These are phyloP conservation scores for Fusarium setosum DNA, from an alignment of 2,329 filamentous ascomycete genomes.

Conservation along the genomic window DNA sequence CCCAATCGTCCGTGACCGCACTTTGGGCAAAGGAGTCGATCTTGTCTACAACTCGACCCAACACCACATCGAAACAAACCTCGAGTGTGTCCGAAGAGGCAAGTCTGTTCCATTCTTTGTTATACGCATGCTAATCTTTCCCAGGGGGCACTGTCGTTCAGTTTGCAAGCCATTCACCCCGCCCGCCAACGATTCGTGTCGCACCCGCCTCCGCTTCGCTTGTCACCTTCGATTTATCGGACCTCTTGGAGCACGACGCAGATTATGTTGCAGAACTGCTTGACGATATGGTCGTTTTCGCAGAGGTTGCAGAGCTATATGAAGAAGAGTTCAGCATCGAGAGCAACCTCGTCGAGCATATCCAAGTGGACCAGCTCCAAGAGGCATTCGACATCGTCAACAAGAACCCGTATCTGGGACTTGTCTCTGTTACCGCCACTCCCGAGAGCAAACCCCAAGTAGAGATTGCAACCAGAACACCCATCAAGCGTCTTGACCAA, in stretches of 20 bases:
- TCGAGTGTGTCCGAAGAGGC: slow-evolving; percentile 51
- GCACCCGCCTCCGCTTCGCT: slow-evolving; percentile 39
- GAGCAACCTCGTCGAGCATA: not conserved
- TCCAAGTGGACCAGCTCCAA: slow-evolving; percentile 38
- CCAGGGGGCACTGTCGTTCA: slow-evolving; percentile 50
- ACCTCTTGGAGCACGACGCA: slow-evolving; percentile 47
- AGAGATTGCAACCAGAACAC: slow-evolving; percentile 34
- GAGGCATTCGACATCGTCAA: slow-evolving; percentile 44
- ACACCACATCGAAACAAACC: slow-evolving; percentile 45
- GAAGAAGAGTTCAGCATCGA: slow-evolving; percentile 1
- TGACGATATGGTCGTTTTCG: slow-evolving; percentile 21
- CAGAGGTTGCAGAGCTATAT: not conserved
- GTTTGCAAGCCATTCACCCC: slow-evolving; percentile 40
- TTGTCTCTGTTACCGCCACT: slow-evolving; percentile 29
- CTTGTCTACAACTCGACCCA: slow-evolving; percentile 60
- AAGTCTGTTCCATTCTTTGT: slow-evolving; percentile 34
- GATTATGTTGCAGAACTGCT: slow-evolving; percentile 47
- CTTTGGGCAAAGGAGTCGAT: slow-evolving; percentile 51
- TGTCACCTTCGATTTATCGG: slow-evolving; percentile 48
- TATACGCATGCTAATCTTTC: slow-evolving; percentile 13
- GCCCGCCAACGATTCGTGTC: slow-evolving; percentile 22
- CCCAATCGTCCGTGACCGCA: slow-evolving; percentile 46
- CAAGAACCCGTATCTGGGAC: slow-evolving; percentile 40
- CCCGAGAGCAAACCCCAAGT: slow-evolving; percentile 27
- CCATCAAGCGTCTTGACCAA: slow-evolving; percentile 42